Evolutionary conservation across 1,139 yeast genomes (phyloP).

Genomic region (Martiniozyma asiatica): DNA sequence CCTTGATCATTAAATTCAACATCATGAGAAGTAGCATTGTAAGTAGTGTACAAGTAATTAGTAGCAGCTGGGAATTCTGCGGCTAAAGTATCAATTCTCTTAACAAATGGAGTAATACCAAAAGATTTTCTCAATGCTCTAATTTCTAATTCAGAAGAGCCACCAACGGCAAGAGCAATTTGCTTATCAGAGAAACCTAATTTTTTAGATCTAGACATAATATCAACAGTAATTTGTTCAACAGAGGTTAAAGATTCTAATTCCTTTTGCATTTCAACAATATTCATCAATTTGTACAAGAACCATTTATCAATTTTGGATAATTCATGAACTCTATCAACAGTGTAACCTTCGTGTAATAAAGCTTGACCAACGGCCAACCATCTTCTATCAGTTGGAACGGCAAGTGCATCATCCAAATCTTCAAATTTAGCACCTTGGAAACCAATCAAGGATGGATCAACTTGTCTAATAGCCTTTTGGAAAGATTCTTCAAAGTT

Average conservation of each 20-base stretch:
- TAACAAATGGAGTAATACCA: slow-evolving; percentile 85
- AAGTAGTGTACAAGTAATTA: slow-evolving; percentile 90
- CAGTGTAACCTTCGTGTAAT: slow-evolving; percentile 78
- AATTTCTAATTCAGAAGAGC: slow-evolving; percentile 62
- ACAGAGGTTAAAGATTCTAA: slow-evolving; percentile 54
- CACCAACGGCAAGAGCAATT: slow-evolving; percentile 59
- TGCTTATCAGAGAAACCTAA: slow-evolving; percentile 93
- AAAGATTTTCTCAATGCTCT: slow-evolving; percentile 66
- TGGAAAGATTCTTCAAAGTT: slow-evolving; percentile 96
- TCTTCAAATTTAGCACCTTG: slow-evolving; percentile 79
- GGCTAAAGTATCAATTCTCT: slow-evolving; percentile 93
- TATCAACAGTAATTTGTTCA: slow-evolving; percentile 48
- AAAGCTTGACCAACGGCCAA: slow-evolving; percentile 97
- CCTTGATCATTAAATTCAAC: slow-evolving; percentile 82
- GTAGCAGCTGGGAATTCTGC: slow-evolving; percentile 98
- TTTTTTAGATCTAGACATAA: slow-evolving; percentile 74
- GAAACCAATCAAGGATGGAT: slow-evolving; percentile 83
- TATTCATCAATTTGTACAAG: slow-evolving; percentile 79
- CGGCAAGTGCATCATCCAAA: slow-evolving; percentile 66
- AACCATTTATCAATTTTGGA: slow-evolving; percentile 96
- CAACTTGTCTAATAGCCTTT: slow-evolving; percentile 95
- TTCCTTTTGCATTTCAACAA: slow-evolving; percentile 78
- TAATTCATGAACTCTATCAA: slow-evolving; percentile 81
- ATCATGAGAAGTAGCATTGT: slow-evolving; percentile 82
- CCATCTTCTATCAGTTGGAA: slow-evolving; percentile 97